Base-by-base conservation (phyloP, 495 filamentous ascomycete species). In the Darksidea phi region DNA sequence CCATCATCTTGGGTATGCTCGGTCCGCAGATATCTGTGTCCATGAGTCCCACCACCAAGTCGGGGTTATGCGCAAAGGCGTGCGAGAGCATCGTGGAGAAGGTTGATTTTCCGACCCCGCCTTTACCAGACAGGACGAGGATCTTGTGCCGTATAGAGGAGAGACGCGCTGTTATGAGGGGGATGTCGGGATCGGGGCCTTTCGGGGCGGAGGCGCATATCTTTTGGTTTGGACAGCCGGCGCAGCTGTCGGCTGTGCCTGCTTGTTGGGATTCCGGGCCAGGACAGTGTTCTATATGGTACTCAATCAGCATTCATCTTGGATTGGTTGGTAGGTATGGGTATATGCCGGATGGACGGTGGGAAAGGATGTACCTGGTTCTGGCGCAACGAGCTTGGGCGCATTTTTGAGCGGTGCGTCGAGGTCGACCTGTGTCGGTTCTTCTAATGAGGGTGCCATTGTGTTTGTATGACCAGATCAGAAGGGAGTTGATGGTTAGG, bases 11-110 rank as follows among this genome's bases (percentile, higher is more conserved):
- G 0, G 94, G 94, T 57, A 97, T 96, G 48, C 83, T 88, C 0
- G 94, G 94, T 0, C 94, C 94, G 73, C 89, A 94, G 63, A 98
- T 94, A 75, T 98, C 94, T 1, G 93, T 93, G 70, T 98, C 94
- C 88, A 96, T 95, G 52, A 98, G 84, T 11, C 92, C 93, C 5
- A 98, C 87, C 10, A 84, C 88, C 18, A 74, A 84, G 10, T 84
- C 83, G 1, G 85, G 81, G 70, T 93, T 87, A 13, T 83, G 79
- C 0, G 95, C 90, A 54, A 97, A 93, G 0, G 86, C 91, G 67
- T 94, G 88, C 11, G 90, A 87, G 0, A 98, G 84, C 57, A 97
- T 84, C 0, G 84, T 84, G 1, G 88, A 89, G 68, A 97, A 94
- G 0, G 95, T 97, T 41, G 86, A 90, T 72, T 98, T 98, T 13